Conservation (phyloP, 495 filamentous ascomycete genomes). For the Xanthoparmelia taractica region DNA sequence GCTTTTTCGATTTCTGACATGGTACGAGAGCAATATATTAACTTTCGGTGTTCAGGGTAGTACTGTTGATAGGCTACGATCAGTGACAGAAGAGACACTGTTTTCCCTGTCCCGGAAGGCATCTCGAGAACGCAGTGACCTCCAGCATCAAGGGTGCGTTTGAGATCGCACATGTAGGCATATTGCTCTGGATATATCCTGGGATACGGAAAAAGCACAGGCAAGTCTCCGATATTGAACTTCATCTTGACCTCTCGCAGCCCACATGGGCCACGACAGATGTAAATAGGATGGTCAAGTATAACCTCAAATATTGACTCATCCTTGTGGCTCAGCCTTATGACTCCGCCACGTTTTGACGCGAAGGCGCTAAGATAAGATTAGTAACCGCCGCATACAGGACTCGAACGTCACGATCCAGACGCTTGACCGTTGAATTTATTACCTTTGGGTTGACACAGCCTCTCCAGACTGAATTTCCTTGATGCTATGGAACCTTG, state of each 20-base stretch:
- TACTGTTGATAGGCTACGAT: slow-evolving; percentile 95
- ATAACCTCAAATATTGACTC: background rate
- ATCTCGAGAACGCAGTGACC: slow-evolving; percentile 99
- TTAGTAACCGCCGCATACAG: background rate
- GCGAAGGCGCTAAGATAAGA: slow-evolving; percentile 23
- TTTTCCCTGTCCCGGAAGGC: slow-evolving; percentile 99
- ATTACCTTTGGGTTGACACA: background rate
- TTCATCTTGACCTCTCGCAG: slow-evolving; percentile 53
- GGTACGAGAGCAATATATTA: slow-evolving; percentile 98
- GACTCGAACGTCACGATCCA: background rate
- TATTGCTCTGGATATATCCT: slow-evolving; percentile 97
- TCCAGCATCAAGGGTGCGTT: slow-evolving; percentile 86
- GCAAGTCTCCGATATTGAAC: slow-evolving; percentile 96
- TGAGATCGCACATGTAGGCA: slow-evolving; percentile 99
- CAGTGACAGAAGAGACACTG: slow-evolving; percentile 85
- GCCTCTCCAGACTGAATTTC: background rate
- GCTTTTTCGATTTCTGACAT: slow-evolving; percentile 97
- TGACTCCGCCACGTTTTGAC: slow-evolving; percentile 1
- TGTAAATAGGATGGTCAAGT: background rate
- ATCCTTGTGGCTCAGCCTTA: slow-evolving; percentile 8
- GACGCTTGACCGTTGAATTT: background rate
- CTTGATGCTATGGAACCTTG: background rate
- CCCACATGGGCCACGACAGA: background rate
- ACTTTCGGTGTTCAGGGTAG: slow-evolving; percentile 81
- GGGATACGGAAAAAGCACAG: slow-evolving; percentile 94